These are phyloP conservation scores for Colletotrichum spaethianum DNA, from an alignment of 2,329 filamentous ascomycete species.

Conservation along the genomic window DNA sequence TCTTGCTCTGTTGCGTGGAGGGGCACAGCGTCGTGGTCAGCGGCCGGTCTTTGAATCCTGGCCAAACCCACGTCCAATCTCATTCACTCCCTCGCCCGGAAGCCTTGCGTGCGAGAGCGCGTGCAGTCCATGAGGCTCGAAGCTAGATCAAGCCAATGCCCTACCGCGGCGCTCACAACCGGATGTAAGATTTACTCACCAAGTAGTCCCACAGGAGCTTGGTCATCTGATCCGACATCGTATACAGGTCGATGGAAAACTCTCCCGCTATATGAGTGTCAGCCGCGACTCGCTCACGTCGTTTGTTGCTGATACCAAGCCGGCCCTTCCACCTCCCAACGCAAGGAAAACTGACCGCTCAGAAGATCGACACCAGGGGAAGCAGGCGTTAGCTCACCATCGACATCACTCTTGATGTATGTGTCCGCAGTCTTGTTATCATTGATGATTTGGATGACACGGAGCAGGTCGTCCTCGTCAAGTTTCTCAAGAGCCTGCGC, in stretches of 20 bases:
- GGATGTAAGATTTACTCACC: slow-evolving; percentile 51
- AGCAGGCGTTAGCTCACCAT: slow-evolving; percentile 74
- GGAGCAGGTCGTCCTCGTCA: slow-evolving; percentile 91
- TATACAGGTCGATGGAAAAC: slow-evolving; percentile 98
- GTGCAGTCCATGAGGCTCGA: slow-evolving; percentile 1
- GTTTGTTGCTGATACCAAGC: slow-evolving; percentile 11
- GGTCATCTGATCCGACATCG: slow-evolving; percentile 89
- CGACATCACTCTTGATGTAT: slow-evolving; percentile 97
- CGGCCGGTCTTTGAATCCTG: slow-evolving; percentile 30
- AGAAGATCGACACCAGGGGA: slow-evolving; percentile 35
- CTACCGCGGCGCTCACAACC: slow-evolving; percentile 10
- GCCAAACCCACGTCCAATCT: background rate
- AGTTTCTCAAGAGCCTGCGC: slow-evolving; percentile 92
- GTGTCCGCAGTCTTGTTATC: slow-evolving; percentile 96
- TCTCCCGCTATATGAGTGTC: slow-evolving; percentile 78
- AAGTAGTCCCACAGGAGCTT: slow-evolving; percentile 96
- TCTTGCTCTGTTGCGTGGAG: slow-evolving; percentile 53
- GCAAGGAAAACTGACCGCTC: slow-evolving; percentile 41
- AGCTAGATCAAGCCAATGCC: background rate
- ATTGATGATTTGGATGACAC: slow-evolving; percentile 97
- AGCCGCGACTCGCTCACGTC: slow-evolving; percentile 49
- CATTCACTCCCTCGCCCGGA: background rate
- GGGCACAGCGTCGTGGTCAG: slow-evolving; percentile 34
- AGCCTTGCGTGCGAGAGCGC: background rate
- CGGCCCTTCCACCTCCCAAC: slow-evolving; percentile 17